phyloP scores from a whole-genome alignment of 768 basidiomycete species.

The Chalciporus chontae region DNA sequence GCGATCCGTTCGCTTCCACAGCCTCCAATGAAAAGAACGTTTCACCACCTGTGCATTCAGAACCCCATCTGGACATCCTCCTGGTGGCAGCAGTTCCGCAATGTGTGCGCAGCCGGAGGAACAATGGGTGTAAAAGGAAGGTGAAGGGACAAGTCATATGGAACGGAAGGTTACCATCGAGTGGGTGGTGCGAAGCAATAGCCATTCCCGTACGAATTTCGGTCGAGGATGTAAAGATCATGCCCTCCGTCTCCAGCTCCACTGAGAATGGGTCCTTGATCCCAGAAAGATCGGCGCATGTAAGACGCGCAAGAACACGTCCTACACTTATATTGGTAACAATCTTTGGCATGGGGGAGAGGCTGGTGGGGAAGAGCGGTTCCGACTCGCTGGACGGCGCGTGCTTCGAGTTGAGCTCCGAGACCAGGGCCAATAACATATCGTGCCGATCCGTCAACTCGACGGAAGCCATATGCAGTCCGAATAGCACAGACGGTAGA shows the following conservation, averaged over 20 bases:
- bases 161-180: constrained; percentile 41
- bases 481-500: constrained; percentile 50
- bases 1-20: constrained; percentile 44
- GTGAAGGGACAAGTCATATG: constrained; percentile 42
- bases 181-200: constrained; percentile 11
- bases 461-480: constrained; percentile 41
- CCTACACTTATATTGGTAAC: constrained; percentile 47
- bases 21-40: constrained; percentile 58
- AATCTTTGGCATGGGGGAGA: constrained; percentile 48
- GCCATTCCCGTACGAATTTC: constrained; percentile 34
- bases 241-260: constrained; percentile 55
- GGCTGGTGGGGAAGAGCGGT: constrained; percentile 27
- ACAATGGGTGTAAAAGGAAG: constrained; percentile 47
- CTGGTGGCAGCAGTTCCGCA: constrained; percentile 21
- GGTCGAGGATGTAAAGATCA: constrained; percentile 41
- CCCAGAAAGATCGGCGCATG: constrained; percentile 39
- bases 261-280: constrained; percentile 46
- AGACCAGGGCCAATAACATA: constrained; percentile 40
- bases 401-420: constrained; percentile 14
- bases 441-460: constrained; percentile 54
- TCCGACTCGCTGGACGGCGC: background rate
- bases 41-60: constrained; percentile 41
- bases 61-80: constrained; percentile 28
- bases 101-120: constrained; percentile 48
- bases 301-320: constrained; percentile 46